Percentiles rank a stretch among this genome's conserved stretches.
phyloP scores from a whole-genome alignment of 2,329 filamentous ascomycete genomes.

The Fusarium albosuccineum region DNA sequence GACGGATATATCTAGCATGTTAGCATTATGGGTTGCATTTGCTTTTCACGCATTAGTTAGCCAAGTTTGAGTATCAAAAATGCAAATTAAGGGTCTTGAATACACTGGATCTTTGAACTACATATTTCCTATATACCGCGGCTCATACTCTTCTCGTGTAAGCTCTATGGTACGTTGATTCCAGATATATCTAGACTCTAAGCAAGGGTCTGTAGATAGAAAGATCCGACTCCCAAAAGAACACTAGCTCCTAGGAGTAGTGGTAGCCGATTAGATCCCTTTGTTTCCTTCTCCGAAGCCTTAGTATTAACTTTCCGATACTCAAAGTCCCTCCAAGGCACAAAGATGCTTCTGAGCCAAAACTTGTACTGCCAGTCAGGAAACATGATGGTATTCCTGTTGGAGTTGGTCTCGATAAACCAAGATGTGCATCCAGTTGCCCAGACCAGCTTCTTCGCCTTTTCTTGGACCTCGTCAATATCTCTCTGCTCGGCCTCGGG shows the following conservation, averaged over 20 bases:
- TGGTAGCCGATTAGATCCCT: accelerated
- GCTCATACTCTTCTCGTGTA: no score
- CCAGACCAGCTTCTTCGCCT: conserved; percentile 61
- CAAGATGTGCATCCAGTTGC: conserved; percentile 64
- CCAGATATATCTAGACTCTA: no score
- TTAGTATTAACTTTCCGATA: conserved; percentile 15
- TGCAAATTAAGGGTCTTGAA: background rate
- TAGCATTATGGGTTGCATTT: conserved; percentile 7
- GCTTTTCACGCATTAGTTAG: conserved; percentile 19
- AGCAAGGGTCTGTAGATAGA: background rate
- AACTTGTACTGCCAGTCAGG: conserved; percentile 64
- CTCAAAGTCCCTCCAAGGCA: conserved; percentile 54
- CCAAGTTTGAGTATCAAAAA: conserved; percentile 9
- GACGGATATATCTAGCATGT: conserved; percentile 9
- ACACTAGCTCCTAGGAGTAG: background rate
- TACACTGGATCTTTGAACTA: background rate
- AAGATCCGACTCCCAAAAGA: conserved; percentile 4
- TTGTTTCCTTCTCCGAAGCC: accelerated
- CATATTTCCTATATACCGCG: no score
- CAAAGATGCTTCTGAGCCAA: conserved; percentile 62
- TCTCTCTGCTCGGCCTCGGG: conserved; percentile 43
- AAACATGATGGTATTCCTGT: conserved; percentile 65
- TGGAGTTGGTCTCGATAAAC: conserved; percentile 61
- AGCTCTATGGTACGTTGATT: no score
- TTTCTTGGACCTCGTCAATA: conserved; percentile 54